Evolutionary conservation across 768 basidiomycete genomes (phyloP).

Genomic region (Cystobasidium onofrii): DNA sequence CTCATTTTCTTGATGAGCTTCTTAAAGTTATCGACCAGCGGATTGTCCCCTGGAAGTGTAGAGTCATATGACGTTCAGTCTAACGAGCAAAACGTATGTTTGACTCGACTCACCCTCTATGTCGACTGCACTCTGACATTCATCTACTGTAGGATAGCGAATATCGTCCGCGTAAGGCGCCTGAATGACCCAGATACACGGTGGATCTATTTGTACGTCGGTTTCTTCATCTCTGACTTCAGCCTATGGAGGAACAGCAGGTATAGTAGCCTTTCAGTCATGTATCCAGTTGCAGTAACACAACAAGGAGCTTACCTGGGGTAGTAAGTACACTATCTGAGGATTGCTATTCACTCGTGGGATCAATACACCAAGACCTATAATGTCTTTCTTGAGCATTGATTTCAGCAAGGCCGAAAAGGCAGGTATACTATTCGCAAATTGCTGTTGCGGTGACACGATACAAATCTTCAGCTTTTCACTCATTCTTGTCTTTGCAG

Average conservation of each 20-base stretch:
- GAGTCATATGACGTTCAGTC: too few species aligned
- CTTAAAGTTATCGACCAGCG: conserved; percentile 51
- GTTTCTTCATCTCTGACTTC: conserved; percentile 57
- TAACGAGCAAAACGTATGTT: not conserved
- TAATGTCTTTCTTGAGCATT: conserved; percentile 68
- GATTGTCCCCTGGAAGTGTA: not conserved
- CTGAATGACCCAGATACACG: conserved; percentile 85
- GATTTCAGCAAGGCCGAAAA: conserved; percentile 78
- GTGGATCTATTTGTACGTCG: conserved; percentile 65
- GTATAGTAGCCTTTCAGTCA: too few species aligned
- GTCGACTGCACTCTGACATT: conserved; percentile 55
- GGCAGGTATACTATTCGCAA: conserved; percentile 82
- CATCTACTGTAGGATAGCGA: conserved; percentile 63
- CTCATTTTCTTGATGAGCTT: conserved; percentile 61
- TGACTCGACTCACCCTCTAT: conserved; percentile 20
- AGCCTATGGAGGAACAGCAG: not conserved
- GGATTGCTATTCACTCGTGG: conserved; percentile 50
- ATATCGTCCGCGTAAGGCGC: conserved; percentile 95
- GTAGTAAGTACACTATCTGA: conserved; percentile 71
- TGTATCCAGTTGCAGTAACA: not conserved
- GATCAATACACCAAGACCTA: conserved; percentile 60
- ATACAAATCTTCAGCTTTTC: too few species aligned
- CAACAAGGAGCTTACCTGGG: conserved; percentile 56
- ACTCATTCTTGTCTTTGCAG: too few species aligned
- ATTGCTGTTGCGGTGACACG: conserved; percentile 46